Conservation (phyloP, 495 filamentous ascomycete species). For the Staphylotrichum tortipilum region DNA sequence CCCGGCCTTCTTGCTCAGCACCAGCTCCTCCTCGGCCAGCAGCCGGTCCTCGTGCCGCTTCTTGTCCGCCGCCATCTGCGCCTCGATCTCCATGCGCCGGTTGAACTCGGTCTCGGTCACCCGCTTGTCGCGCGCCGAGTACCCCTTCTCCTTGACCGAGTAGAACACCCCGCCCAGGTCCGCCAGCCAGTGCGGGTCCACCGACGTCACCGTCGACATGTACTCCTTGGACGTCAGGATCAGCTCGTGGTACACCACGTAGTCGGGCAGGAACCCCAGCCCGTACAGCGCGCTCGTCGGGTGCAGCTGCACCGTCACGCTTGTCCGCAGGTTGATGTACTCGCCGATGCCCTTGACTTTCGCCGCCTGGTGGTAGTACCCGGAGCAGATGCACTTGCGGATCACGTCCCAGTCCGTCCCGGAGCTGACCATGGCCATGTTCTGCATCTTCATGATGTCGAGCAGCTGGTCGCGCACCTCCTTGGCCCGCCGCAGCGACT, state of each 20-base stretch:
- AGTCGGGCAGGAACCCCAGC: conserved; percentile 87
- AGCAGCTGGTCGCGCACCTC: conserved; percentile 89
- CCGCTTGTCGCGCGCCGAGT: conserved; percentile 77
- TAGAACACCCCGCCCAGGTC: conserved; percentile 99
- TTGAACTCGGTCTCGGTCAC: conserved; percentile 94
- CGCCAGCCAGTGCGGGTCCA: conserved; percentile 97
- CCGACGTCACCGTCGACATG: conserved; percentile 94
- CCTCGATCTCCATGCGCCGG: conserved; percentile 89
- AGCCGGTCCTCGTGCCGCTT: conserved; percentile 56
- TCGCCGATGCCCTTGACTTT: conserved; percentile 94
- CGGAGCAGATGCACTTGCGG: conserved; percentile 92
- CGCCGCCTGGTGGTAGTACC: conserved; percentile 98
- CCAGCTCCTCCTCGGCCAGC: conserved; percentile 37
- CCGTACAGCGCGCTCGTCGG: conserved; percentile 90
- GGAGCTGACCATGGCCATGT: conserved; percentile 79
- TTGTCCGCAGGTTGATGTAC: conserved; percentile 92
- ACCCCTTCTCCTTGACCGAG: conserved; percentile 95
- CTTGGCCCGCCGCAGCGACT: conserved; percentile 79
- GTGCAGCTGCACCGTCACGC: conserved; percentile 86
- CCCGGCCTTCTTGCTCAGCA: conserved; percentile 37
- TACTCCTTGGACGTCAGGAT: conserved; percentile 97
- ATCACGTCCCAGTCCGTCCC: conserved; percentile 96
- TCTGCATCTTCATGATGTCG: conserved; percentile 92
- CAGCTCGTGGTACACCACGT: conserved; percentile 97
- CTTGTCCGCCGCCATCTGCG: conserved; percentile 85